phyloP scores from a whole-genome alignment of 2,329 filamentous ascomycete species.

The Grosmannia clavigera region DNA sequence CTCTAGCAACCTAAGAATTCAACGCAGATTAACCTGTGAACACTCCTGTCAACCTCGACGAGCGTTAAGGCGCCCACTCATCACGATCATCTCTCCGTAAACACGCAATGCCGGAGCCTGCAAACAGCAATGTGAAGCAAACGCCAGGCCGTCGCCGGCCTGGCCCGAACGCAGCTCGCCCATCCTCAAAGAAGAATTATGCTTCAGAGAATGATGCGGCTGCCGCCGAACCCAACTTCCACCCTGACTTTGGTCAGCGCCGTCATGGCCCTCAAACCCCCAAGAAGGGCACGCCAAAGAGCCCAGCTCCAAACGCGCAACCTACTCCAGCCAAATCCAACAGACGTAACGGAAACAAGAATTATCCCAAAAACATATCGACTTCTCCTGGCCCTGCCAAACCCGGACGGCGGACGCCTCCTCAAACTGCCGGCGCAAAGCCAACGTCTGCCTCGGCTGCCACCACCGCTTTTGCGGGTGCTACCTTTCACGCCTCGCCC shows the following conservation, averaged over 20 bases:
- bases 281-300: conserved; percentile 16
- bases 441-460: conserved; percentile 34
- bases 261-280: conserved; percentile 7
- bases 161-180: conserved; percentile 24
- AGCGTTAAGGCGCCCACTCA: neutral
- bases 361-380: conserved; percentile 18
- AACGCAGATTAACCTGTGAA: neutral
- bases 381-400: conserved; percentile 30
- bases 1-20: neutral
- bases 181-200: conserved; percentile 38
- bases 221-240: conserved; percentile 20
- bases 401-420: conserved; percentile 30
- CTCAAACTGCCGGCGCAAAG: conserved; percentile 30
- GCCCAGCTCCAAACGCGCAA: conserved; percentile 15
- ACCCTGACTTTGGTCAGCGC: conserved; percentile 18
- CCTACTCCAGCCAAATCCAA: conserved; percentile 16
- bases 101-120: conserved; percentile 21
- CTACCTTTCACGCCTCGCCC: conserved; percentile 90
- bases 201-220: conserved; percentile 45
- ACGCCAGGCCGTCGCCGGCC: conserved; percentile 28
- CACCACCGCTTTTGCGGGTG: conserved; percentile 57
- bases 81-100: neutral
- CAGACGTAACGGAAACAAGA: conserved; percentile 18
- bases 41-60: neutral
- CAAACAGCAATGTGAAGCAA: conserved; percentile 14